Conservation (phyloP, 1,284 basidiomycete genomes). For the Fomitopsis palustris region DNA sequence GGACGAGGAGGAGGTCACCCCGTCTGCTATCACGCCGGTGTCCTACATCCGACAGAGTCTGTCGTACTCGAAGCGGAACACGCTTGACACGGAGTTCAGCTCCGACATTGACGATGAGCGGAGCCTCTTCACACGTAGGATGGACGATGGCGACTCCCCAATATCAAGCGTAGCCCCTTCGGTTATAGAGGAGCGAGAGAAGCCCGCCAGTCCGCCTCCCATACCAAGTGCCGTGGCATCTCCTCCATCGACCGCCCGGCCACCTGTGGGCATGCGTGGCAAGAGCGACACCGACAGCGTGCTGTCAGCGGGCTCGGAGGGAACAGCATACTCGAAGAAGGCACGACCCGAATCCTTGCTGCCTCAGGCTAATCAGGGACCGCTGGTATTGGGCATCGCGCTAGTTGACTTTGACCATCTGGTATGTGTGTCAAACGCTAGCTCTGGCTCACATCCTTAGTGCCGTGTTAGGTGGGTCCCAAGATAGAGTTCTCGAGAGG, state of each 20-base stretch:
- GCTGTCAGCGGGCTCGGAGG: constrained; percentile 50
- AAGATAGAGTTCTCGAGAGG: constrained; percentile 80
- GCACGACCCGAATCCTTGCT: constrained; percentile 74
- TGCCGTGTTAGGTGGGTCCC: constrained; percentile 71
- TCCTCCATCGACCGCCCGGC: constrained; percentile 14
- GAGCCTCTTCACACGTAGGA: constrained; percentile 41
- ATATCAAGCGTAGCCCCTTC: constrained; percentile 50
- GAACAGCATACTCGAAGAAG: constrained; percentile 68
- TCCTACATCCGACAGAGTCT: constrained; percentile 25
- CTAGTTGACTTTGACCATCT: constrained; percentile 90
- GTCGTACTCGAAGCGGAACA: constrained; percentile 19
- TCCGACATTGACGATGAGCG: constrained; percentile 42
- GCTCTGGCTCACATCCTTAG: constrained; percentile 13
- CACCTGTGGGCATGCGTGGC: constrained; percentile 24
- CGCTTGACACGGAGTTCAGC: constrained; percentile 48
- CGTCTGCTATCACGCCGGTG: constrained; percentile 19
- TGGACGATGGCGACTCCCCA: constrained; percentile 41
- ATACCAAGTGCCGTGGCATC: constrained; percentile 15
- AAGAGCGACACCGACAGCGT: constrained; percentile 51
- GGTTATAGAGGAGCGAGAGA: constrained; percentile 36
- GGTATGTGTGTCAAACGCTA: constrained; percentile 38
- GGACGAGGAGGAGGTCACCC: constrained; percentile 11
- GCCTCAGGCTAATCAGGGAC: constrained; percentile 52
- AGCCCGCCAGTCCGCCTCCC: constrained; percentile 17
- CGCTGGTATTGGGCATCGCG: constrained; percentile 77